Evolutionary conservation across 441 rosid species (phyloP).

Genomic region (Adansonia rubrostipa): DNA sequence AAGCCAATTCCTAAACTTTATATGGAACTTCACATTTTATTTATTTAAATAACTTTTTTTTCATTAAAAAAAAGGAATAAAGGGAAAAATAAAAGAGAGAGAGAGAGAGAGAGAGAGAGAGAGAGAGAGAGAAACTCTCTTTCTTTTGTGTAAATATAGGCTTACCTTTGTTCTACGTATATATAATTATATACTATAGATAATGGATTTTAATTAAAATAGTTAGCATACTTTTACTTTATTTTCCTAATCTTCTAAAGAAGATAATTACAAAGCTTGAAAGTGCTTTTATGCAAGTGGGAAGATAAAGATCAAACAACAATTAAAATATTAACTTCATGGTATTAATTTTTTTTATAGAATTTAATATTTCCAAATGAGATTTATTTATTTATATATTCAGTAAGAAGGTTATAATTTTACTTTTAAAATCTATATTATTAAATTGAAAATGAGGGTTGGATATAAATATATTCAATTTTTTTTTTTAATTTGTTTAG

Average conservation of each 20-base stretch:
- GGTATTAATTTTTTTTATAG: not conserved
- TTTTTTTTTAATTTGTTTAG: not conserved
- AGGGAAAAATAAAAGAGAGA: not conserved
- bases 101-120: not conserved
- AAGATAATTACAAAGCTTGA: not conserved
- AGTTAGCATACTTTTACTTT: not conserved
- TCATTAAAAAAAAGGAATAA: not conserved
- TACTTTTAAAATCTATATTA: too few relatives aligned
- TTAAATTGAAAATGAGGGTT: too few relatives aligned
- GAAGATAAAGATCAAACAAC: not conserved
- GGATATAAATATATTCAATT: not conserved
- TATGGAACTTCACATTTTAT: not conserved
- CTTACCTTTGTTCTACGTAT: not conserved
- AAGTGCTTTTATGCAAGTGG: not conserved
- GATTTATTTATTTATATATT: too few relatives aligned
- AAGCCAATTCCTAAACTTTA: not conserved
- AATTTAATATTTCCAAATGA: not conserved
- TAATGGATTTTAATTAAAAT: not conserved
- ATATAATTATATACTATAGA: not conserved
- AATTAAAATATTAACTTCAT: not conserved
- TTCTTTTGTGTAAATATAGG: not conserved
- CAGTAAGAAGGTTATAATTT: too few relatives aligned
- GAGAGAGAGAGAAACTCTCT: not conserved
- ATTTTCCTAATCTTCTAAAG: not conserved
- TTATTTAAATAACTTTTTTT: not conserved